Evolutionary conservation across 169 alveolate genomes (phyloP).

Genomic region (Eimeria falciformis): DNA sequence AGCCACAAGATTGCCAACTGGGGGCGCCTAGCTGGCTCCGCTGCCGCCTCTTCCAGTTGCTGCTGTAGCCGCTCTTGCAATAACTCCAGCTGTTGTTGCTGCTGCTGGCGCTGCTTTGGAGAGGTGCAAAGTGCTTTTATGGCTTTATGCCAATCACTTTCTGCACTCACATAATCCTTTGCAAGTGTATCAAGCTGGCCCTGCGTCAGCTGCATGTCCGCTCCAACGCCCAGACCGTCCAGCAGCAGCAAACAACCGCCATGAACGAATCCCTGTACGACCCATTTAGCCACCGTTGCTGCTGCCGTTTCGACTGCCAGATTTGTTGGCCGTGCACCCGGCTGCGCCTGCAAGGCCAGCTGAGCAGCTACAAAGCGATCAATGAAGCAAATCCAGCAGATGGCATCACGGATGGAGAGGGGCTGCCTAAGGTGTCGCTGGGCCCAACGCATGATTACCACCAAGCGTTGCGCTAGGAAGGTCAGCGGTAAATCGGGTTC

Average conservation of each 20-base stretch:
- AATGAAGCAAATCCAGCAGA: constrained; percentile 77
- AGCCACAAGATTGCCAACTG: constrained; percentile 45
- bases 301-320: neutral
- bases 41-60: constrained; percentile 41
- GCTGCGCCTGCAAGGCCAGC: neutral
- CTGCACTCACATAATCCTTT: constrained; percentile 31
- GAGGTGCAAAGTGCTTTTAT: neutral
- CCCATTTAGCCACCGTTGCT: constrained; percentile 46
- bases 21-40: constrained; percentile 23
- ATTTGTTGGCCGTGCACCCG: neutral
- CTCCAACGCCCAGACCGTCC: constrained; percentile 77
- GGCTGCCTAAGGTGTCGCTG: constrained; percentile 81
- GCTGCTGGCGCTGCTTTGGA: constrained; percentile 9
- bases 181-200: constrained; percentile 21
- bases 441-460: constrained; percentile 79
- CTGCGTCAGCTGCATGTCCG: constrained; percentile 42
- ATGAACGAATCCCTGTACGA: constrained; percentile 70
- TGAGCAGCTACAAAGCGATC: constrained; percentile 61
- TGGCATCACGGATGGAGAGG: constrained; percentile 82
- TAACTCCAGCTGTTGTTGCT: neutral
- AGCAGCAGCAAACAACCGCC: constrained; percentile 75
- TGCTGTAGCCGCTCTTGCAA: constrained; percentile 42
- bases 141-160: constrained; percentile 8
- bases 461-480: constrained; percentile 41
- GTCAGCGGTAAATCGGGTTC: constrained; percentile 13